Percentiles rank a stretch among this genome's conserved stretches.
These are phyloP conservation scores for Phaeolepiota aurea DNA, from an alignment of 768 basidiomycete genomes.

Conservation along the genomic window DNA sequence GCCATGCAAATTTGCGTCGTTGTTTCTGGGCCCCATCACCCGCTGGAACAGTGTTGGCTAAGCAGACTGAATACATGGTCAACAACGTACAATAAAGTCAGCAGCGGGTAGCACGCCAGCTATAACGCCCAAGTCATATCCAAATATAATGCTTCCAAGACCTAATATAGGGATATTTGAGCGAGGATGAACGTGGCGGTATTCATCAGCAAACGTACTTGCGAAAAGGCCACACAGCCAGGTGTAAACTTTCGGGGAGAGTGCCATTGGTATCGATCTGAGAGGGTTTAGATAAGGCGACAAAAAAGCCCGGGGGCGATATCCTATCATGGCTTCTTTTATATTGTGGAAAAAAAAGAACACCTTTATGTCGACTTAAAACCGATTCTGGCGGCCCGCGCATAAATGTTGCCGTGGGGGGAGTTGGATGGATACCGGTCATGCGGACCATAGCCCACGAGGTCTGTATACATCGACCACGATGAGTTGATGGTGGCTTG, in stretches of 20 bases:
- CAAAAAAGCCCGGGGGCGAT: background rate
- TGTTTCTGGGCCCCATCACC: conserved; percentile 26
- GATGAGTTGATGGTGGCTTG: too few relatives aligned
- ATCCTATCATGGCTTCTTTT: background rate
- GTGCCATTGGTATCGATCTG: conserved; percentile 15
- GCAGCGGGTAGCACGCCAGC: conserved; percentile 33
- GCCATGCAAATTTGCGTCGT: conserved; percentile 26
- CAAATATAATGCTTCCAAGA: conserved; percentile 37
- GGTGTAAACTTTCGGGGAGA: conserved; percentile 41
- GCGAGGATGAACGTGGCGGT: too few relatives aligned
- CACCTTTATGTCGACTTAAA: background rate
- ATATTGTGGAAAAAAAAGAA: background rate
- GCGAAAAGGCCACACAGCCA: conserved; percentile 47
- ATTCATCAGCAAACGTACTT: conserved; percentile 21
- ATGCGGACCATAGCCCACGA: background rate
- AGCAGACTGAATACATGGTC: background rate
- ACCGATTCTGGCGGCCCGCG: background rate
- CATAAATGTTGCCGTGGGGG: background rate
- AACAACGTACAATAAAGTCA: conserved; percentile 23
- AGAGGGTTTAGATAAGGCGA: background rate
- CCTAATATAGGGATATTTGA: conserved; percentile 11
- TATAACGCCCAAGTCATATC: conserved; percentile 45
- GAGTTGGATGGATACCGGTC: background rate
- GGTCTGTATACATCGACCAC: too few relatives aligned
- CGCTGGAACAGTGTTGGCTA: conserved; percentile 10